Conservation (phyloP, 2,329 filamentous ascomycete species). For the Fusarium odoratissimum region DNA sequence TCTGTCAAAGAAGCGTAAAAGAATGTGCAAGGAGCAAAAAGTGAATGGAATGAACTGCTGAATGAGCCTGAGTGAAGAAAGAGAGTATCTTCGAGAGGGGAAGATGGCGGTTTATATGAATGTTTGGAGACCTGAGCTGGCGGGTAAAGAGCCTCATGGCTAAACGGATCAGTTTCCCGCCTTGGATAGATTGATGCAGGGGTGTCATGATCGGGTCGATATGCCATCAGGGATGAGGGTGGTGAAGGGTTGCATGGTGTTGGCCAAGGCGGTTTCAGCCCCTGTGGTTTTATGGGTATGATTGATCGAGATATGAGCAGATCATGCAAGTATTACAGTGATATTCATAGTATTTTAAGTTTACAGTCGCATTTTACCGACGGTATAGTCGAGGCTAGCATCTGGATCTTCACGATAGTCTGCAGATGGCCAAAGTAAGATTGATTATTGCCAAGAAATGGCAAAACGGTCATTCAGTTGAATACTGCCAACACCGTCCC, state of each 20-base stretch:
- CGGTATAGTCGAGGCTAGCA: background rate
- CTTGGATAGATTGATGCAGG: constrained; percentile 22
- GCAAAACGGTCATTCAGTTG: background rate
- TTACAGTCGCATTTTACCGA: background rate
- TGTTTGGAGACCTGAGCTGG: background rate
- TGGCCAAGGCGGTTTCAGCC: constrained; percentile 38
- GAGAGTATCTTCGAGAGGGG: background rate
- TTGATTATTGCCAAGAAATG: constrained; percentile 1
- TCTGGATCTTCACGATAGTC: background rate
- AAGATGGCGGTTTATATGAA: constrained; percentile 36
- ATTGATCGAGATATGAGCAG: constrained; percentile 14
- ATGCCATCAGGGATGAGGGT: constrained; percentile 30
- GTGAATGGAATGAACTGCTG: constrained; percentile 46
- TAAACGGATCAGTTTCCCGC: constrained; percentile 18
- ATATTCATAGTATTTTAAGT: background rate
- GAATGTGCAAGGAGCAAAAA: constrained; percentile 44
- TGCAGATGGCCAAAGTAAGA: background rate
- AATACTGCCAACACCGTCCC: background rate
- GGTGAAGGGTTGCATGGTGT: constrained; percentile 27
- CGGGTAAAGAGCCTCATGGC: constrained; percentile 28
- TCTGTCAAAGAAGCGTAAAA: constrained; percentile 49
- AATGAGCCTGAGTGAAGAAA: constrained; percentile 41
- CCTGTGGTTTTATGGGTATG: background rate
- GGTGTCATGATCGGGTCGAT: constrained; percentile 26
- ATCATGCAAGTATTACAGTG: constrained; percentile 20